Conservation (phyloP, 176 grass and related monocot species). For the Lolium rigidum region DNA sequence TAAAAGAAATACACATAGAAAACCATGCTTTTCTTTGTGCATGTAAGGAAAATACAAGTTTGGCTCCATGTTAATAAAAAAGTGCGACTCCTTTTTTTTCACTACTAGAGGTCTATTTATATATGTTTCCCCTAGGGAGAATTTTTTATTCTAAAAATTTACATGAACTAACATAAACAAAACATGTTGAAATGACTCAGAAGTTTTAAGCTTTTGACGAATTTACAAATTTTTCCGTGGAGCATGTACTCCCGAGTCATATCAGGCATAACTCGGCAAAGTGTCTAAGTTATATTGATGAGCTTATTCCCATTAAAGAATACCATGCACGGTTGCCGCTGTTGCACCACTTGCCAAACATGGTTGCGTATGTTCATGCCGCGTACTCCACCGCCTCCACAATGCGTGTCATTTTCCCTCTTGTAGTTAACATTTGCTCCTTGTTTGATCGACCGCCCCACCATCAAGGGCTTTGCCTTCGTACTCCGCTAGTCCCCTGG, state of each 20-base stretch:
- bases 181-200: neutral
- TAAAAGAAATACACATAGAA: neutral
- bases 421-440: neutral
- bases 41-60: neutral
- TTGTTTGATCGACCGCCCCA: neutral
- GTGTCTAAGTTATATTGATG: neutral
- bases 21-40: neutral
- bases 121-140: neutral
- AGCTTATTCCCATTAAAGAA: neutral
- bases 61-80: neutral
- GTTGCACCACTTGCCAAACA: neutral
- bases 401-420: neutral
- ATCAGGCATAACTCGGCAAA: too few relatives aligned
- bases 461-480: neutral
- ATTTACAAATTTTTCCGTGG: neutral
- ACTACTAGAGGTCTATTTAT: neutral
- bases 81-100: neutral
- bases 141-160: neutral
- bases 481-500: neutral
- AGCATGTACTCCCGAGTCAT: neutral
- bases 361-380: neutral
- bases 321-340: neutral
- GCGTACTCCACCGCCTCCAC: neutral
- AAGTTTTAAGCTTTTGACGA: neutral
- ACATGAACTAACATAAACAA: neutral